A percentile compares a stretch with the other conserved stretches of the same genome.
Evolutionary conservation across 441 rosid genomes (phyloP).

Genomic region (Biscutella laevigata): DNA sequence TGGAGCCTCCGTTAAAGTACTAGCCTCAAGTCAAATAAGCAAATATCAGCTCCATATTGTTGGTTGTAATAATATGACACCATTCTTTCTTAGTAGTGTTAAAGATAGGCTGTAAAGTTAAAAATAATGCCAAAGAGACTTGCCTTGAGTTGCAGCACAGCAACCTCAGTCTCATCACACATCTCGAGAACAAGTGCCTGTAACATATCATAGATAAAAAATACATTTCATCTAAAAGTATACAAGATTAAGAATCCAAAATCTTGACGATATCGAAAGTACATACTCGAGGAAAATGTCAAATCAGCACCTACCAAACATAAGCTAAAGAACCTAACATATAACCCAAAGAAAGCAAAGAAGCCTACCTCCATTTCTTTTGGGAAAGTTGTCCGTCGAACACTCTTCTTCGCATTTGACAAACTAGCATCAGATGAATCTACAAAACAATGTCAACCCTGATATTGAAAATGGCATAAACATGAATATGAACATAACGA

Average conservation of each 20-base stretch:
- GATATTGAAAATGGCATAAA: neutral
- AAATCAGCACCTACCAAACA: conserved; percentile 4
- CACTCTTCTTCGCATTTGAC: conserved; percentile 33
- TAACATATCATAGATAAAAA: conserved; percentile 15
- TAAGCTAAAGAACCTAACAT: conserved; percentile 9
- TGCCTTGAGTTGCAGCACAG: conserved; percentile 89
- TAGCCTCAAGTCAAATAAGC: conserved; percentile 1
- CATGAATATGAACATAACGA: neutral
- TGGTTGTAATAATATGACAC: neutral
- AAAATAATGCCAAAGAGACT: conserved; percentile 9
- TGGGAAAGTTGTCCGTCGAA: conserved; percentile 47
- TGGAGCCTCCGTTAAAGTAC: neutral
- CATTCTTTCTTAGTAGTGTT: neutral
- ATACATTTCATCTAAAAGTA: neutral
- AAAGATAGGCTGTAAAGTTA: neutral
- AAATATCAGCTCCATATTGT: neutral
- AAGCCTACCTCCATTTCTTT: conserved; percentile 59
- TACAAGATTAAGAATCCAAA: conserved; percentile 7
- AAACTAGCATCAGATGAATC: conserved; percentile 30
- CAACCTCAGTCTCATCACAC: conserved; percentile 88
- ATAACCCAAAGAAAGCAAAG: conserved; percentile 4
- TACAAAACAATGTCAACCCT: neutral
- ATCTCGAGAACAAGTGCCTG: conserved; percentile 78
- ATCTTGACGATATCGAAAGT: conserved; percentile 2
- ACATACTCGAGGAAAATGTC: neutral